Base-by-base conservation (phyloP, 2,329 filamentous ascomycete species). In the Hyphodiscus sp. region DNA sequence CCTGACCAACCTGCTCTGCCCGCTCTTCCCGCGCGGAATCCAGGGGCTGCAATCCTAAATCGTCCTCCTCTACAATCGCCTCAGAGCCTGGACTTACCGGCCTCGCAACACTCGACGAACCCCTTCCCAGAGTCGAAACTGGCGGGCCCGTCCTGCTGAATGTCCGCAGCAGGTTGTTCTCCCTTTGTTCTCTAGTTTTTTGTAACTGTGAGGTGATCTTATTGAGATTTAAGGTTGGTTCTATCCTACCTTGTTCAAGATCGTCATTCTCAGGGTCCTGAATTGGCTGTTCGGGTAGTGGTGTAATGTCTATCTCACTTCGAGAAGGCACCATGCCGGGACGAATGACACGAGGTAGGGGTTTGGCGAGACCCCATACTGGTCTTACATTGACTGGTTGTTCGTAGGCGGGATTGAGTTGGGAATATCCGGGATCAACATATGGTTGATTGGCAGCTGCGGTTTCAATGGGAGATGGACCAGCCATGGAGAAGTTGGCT, bases 401-500 rank as follows among this genome's bases (percentile, higher is more conserved):
- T 30, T 78, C 77, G 54, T 80, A 80, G 29, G 75, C 72, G 1
- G 78, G 78, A 49, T 81, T 81, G 2, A 81, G 67, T 11, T 76
- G 70, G 11, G 70, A 69, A 56, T 81, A 80, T 2, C 76, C 75
- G n/a, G 76, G 75, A 41, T 78, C 74, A n/a, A 80, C 72, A 41
- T 74, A 75, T 1, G 73, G 70, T 52, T 74, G 70, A 38, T 75
- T 72, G 1, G 69, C 62, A 20, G 51, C 50, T 18, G 58, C 44
- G 60, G 60, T 52, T 18, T 65, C 58, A 2, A 63, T 45, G 16
- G 59, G 50, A 19, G 62, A 45, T 4, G 58, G 54, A 2, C 66
- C 65, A 42, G 65, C 63, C 2, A 68, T 49, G n/a, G 64, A 63
- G 51, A 67, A 67, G 45, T 62, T 65, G 7, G 47, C 38, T 15